Percentiles rank a stretch among this genome's conserved stretches.
phyloP scores from a whole-genome alignment of 2,329 filamentous ascomycete genomes.

The Penicillium sp. region DNA sequence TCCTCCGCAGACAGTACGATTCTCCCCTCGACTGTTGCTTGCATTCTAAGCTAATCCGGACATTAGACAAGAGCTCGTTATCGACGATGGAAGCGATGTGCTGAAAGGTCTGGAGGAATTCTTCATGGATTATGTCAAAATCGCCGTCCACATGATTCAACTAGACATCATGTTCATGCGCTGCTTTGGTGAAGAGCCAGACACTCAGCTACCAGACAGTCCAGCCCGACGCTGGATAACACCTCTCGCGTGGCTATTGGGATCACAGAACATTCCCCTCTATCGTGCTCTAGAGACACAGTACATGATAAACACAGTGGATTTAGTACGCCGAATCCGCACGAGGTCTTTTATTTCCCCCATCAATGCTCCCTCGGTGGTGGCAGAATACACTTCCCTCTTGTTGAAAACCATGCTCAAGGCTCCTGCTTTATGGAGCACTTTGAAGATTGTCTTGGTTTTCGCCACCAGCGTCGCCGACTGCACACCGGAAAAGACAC shows the following conservation, averaged over 20 bases:
- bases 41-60: constrained; percentile 8
- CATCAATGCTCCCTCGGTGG: constrained; percentile 22
- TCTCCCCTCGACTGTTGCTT: neutral
- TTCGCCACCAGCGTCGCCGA: constrained; percentile 31
- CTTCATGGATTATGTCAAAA: constrained; percentile 38
- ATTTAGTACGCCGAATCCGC: constrained; percentile 21
- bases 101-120: constrained; percentile 42
- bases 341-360: constrained; percentile 28
- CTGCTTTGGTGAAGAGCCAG: constrained; percentile 27
- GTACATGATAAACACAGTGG: constrained; percentile 25
- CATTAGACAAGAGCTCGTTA: constrained; percentile 31
- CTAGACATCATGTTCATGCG: constrained; percentile 40
- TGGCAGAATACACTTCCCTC: constrained; percentile 32
- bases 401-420: constrained; percentile 30
- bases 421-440: constrained; percentile 26
- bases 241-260: constrained; percentile 36
- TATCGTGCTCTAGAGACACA: constrained; percentile 33
- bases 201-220: constrained; percentile 28
- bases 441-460: constrained; percentile 23
- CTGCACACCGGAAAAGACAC: constrained; percentile 27
- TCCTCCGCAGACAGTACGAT: constrained; percentile 42
- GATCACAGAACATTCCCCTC: constrained; percentile 36
- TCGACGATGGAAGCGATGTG: constrained; percentile 29
- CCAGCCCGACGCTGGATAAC: constrained; percentile 36
- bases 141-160: constrained; percentile 42